Percentiles rank a stretch among this genome's conserved stretches.
Evolutionary conservation across 495 filamentous ascomycete genomes (phyloP).

Genomic region (Podospora appendiculata): DNA sequence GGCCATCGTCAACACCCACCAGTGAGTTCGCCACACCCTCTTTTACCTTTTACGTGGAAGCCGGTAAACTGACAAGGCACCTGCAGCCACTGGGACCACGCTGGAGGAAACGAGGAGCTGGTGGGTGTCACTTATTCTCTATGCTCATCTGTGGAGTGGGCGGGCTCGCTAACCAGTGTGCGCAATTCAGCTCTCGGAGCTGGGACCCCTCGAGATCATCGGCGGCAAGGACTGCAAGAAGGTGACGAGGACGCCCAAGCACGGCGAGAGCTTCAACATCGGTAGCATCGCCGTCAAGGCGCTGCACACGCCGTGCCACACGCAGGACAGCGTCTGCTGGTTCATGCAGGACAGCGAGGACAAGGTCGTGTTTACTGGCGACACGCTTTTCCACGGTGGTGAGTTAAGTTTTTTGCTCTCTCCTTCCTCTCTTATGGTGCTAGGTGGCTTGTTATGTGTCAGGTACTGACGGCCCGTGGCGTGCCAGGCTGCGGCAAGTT

Average conservation of each 20-base stretch:
- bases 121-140: slow-evolving; percentile 31
- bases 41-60: neutral
- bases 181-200: slow-evolving; percentile 63
- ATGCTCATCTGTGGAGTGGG: too few species aligned
- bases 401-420: slow-evolving; percentile 5
- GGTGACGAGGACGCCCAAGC: slow-evolving; percentile 64
- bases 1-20: slow-evolving; percentile 92
- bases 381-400: slow-evolving; percentile 94
- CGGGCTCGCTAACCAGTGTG: too few species aligned
- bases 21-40: slow-evolving; percentile 48
- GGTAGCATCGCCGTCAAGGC: slow-evolving; percentile 81
- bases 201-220: slow-evolving; percentile 61
- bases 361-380: slow-evolving; percentile 86
- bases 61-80: neutral
- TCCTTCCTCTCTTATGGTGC: neutral
- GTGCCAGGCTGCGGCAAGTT: slow-evolving; percentile 82
- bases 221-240: slow-evolving; percentile 81
- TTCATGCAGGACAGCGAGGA: slow-evolving; percentile 73
- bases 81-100: slow-evolving; percentile 84
- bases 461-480: neutral
- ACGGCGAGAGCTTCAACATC: slow-evolving; percentile 74
- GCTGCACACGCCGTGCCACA: slow-evolving; percentile 95
- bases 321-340: slow-evolving; percentile 95
- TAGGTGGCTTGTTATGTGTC: neutral
- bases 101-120: slow-evolving; percentile 80